Evolutionary conservation across 2,329 filamentous ascomycete genomes (phyloP).

Genomic region (Ceratocystis harringtonii): DNA sequence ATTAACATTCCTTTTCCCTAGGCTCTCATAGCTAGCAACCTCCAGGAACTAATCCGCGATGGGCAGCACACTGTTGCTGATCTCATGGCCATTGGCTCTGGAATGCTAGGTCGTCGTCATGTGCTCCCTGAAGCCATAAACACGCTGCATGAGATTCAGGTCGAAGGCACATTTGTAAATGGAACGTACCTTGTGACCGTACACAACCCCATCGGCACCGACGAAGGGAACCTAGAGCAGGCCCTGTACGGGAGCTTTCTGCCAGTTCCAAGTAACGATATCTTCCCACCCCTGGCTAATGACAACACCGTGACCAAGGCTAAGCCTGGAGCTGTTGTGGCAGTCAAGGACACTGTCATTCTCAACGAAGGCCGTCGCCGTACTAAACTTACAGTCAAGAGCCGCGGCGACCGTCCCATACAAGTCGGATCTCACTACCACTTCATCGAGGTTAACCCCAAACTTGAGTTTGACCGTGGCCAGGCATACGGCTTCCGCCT

Average conservation of each 20-base stretch:
- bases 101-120: slow-evolving; percentile 85
- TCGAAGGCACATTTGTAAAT: slow-evolving; percentile 82
- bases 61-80: slow-evolving; percentile 81
- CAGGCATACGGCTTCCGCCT: slow-evolving; percentile 72
- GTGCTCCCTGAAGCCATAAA: slow-evolving; percentile 69
- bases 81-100: slow-evolving; percentile 81
- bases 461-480: slow-evolving; percentile 73
- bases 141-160: slow-evolving; percentile 71
- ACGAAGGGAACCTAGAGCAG: slow-evolving; percentile 73
- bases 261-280: slow-evolving; percentile 53
- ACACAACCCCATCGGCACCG: slow-evolving; percentile 70
- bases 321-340: slow-evolving; percentile 66
- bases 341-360: slow-evolving; percentile 50
- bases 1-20: slow-evolving; percentile 22
- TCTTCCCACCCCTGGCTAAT: slow-evolving; percentile 51
- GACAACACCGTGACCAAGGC: slow-evolving; percentile 34
- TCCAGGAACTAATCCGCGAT: slow-evolving; percentile 96
- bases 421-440: slow-evolving; percentile 94
- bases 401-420: slow-evolving; percentile 75
- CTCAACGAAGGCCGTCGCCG: slow-evolving; percentile 63
- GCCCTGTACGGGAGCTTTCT: slow-evolving; percentile 87
- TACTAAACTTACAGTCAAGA: slow-evolving; percentile 62
- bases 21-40: slow-evolving; percentile 72
- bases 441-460: slow-evolving; percentile 87
- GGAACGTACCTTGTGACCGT: slow-evolving; percentile 93